These are phyloP conservation scores for Phialophora tarda DNA, from an alignment of 2,329 filamentous ascomycete species.

Conservation along the genomic window DNA sequence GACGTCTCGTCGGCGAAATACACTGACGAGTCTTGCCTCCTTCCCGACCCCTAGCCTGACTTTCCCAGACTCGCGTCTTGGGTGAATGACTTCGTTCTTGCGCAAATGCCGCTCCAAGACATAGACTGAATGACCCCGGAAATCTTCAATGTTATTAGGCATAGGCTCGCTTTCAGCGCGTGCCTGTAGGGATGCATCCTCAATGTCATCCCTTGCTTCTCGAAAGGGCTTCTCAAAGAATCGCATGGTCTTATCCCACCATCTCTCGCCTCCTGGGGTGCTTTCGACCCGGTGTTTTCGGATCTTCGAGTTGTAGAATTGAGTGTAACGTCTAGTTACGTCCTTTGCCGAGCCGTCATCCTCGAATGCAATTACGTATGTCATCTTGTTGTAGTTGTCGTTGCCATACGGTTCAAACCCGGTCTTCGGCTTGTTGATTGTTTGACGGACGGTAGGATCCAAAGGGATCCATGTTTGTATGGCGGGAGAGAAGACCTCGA, in stretches of 20 bases:
- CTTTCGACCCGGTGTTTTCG: slow-evolving; percentile 78
- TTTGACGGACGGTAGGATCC: slow-evolving; percentile 81
- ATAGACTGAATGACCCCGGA: slow-evolving; percentile 82
- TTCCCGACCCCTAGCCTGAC: slow-evolving; percentile 67
- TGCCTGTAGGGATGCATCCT: slow-evolving; percentile 75
- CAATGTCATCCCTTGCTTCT: slow-evolving; percentile 78
- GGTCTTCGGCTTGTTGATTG: slow-evolving; percentile 73
- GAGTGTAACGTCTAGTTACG: slow-evolving; percentile 85
- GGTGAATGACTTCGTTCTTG: slow-evolving; percentile 80
- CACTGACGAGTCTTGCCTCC: slow-evolving; percentile 68
- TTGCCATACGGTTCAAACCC: slow-evolving; percentile 79
- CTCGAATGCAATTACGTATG: slow-evolving; percentile 85
- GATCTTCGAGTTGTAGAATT: slow-evolving; percentile 89
- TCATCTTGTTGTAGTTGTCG: slow-evolving; percentile 76
- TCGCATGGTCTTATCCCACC: slow-evolving; percentile 59
- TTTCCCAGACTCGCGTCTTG: slow-evolving; percentile 75
- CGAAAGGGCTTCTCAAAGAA: slow-evolving; percentile 51
- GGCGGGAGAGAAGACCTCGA: slow-evolving; percentile 84
- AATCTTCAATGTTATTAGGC: slow-evolving; percentile 83
- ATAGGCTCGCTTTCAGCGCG: slow-evolving; percentile 78
- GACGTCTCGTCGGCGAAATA: slow-evolving; percentile 84
- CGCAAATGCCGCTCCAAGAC: slow-evolving; percentile 84
- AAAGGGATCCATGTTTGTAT: slow-evolving; percentile 91
- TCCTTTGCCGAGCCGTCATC: slow-evolving; percentile 78
- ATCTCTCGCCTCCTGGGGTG: slow-evolving; percentile 60